Percentiles rank a stretch among this genome's conserved stretches.
Conservation (phyloP, 306 rosid species). For the Neltuma alba region DNA sequence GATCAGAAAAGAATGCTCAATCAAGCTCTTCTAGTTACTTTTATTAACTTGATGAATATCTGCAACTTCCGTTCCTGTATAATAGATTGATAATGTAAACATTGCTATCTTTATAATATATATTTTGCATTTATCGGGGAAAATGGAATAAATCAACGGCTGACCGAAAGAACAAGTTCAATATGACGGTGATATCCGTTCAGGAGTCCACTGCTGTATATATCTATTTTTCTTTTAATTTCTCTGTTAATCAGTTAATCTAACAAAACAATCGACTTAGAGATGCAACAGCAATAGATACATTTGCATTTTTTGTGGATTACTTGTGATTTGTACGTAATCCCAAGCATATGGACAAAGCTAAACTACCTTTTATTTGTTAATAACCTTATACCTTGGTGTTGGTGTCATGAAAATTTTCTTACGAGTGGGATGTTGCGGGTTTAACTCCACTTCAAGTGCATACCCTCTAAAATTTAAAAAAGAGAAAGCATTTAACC, state of each 20-base stretch:
- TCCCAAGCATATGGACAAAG: background rate
- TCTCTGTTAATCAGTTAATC: background rate
- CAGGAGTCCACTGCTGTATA: slow-evolving; percentile 9
- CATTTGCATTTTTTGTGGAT: background rate
- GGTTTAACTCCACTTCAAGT: too few species aligned
- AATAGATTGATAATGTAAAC: slow-evolving; percentile 23
- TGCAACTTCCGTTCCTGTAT: slow-evolving; percentile 26
- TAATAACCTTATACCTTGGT: too few species aligned
- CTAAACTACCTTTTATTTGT: too few species aligned
- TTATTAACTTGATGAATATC: background rate
- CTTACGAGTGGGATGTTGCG: too few species aligned
- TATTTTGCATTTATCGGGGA: slow-evolving; percentile 4
- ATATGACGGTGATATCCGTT: background rate
- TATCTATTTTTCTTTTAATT: slow-evolving; percentile 17
- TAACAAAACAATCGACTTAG: background rate
- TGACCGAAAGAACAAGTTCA: slow-evolving; percentile 7
- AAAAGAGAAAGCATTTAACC: too few species aligned
- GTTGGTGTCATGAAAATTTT: too few species aligned
- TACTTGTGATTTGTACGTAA: background rate
- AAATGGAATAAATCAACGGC: slow-evolving; percentile 17
- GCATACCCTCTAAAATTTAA: too few species aligned
- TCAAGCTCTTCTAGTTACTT: slow-evolving; percentile 6
- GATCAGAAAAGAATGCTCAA: slow-evolving; percentile 10
- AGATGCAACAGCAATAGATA: background rate
- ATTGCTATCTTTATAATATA: slow-evolving; percentile 3